Base-by-base conservation (phyloP, 345 rosid species). In the Dipteronia sinensis region DNA sequence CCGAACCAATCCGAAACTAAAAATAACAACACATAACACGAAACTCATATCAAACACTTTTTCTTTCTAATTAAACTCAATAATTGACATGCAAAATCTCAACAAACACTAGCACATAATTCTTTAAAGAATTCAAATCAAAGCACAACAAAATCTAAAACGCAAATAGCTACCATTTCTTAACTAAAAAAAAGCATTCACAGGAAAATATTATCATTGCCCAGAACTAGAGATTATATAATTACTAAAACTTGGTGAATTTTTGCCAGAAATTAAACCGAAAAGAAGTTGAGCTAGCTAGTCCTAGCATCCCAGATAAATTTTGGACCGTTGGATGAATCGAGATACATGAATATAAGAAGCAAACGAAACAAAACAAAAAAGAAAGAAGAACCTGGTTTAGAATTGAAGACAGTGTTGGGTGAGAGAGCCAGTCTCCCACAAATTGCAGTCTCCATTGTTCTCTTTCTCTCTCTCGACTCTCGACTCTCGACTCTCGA, bases 341-440 rank as follows among this genome's bases (percentile, higher is more conserved):
- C 77, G 64, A 64, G 40, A 59, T 42, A 40, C 49, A 46, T 17
- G n/a, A 71, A 74, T 47, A 55, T 22, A 22, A 65, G 47, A 4
- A 31, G 40, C 0, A 46, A 31, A 10, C 20, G 44, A 51, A 49
- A 42, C 46, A 55, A 59, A 49, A 42, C 46, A n/a, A 59, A 46
- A 12, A 34, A 46, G 70, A 29, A 42, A 77, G 70, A 42, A 63
- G 76, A 59, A 92, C 93, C 93, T 88, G 89, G 84, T 78, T 80
- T 87, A 22, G 92, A 85, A 76, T 83, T 84, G 78, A 92, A 80
- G 86, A 90, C 84, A 44, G 87, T 70, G 83, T 77, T 86, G 27
- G 94, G 89, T 71, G 93, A 91, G 88, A 90, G 93, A 82, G 91
- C 70, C 74, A 90, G 75, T 86, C 92, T 90, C 91, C 95, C 95